Conservation (phyloP, 2,329 filamentous ascomycete genomes). For the Bipolaris victoriae region DNA sequence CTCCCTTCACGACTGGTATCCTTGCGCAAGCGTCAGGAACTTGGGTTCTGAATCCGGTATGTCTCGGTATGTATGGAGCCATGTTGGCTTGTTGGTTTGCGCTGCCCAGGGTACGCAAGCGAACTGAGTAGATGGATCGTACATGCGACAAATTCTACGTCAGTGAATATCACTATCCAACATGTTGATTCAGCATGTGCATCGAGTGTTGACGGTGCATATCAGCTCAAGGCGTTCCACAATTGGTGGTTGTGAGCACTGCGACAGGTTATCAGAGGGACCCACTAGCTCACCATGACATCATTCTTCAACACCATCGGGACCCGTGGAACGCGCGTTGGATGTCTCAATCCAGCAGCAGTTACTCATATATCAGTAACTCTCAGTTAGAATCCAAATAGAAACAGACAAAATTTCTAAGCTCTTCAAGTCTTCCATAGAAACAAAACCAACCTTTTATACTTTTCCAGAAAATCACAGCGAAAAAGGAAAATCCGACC, state of each 20-base stretch:
- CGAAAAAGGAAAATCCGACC: background rate
- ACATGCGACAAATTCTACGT: background rate
- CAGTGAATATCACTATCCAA: background rate
- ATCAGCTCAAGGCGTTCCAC: background rate
- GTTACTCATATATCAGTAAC: background rate
- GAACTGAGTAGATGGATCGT: slow-evolving; percentile 57
- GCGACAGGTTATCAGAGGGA: background rate
- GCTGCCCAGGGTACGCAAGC: slow-evolving; percentile 65
- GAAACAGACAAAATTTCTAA: background rate
- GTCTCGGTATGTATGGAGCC: slow-evolving; percentile 66
- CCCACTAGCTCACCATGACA: background rate
- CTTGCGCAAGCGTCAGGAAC: slow-evolving; percentile 67
- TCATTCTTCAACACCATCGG: background rate
- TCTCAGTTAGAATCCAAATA: background rate
- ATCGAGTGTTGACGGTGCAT: background rate
- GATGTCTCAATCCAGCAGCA: background rate
- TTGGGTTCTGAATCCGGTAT: slow-evolving; percentile 70
- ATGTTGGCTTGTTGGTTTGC: slow-evolving; percentile 72
- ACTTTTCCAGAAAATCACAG: background rate
- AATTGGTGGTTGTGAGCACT: background rate
- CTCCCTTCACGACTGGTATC: slow-evolving; percentile 70
- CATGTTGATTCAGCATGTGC: too few relatives aligned
- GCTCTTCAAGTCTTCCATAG: background rate
- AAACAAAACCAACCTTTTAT: too few relatives aligned
- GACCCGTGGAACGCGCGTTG: background rate